phyloP scores from a whole-genome alignment of 108 stramenopile genomes.

The Cyclotella distinguenda region DNA sequence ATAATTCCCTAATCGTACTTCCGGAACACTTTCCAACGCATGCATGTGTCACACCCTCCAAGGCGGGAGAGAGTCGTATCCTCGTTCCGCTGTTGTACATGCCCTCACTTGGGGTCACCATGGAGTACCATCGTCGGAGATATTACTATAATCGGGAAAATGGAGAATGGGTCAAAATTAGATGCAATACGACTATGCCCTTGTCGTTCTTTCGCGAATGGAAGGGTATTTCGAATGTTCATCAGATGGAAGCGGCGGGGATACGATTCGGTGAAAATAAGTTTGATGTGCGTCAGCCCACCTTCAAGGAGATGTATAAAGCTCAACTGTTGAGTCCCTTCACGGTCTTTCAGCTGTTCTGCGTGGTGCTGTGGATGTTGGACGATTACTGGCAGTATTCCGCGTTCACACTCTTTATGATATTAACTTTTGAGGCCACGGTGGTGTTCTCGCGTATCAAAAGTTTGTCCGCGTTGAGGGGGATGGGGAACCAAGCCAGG shows the following conservation, averaged over 20 bases:
- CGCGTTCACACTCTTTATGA: constrained; percentile 93
- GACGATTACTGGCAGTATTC: constrained; percentile 95
- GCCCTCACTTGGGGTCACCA: constrained; percentile 81
- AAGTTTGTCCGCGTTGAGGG: constrained; percentile 59
- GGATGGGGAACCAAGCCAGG: constrained; percentile 78
- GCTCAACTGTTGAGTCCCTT: constrained; percentile 90
- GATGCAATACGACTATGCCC: constrained; percentile 82
- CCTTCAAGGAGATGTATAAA: constrained; percentile 93
- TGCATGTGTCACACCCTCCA: constrained; percentile 72
- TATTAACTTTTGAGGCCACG: constrained; percentile 90
- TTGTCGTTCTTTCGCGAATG: constrained; percentile 66
- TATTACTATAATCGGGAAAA: constrained; percentile 59
- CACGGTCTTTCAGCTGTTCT: constrained; percentile 93
- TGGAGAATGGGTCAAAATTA: constrained; percentile 78
- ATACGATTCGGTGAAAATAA: constrained; percentile 89
- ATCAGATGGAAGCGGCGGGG: constrained; percentile 65
- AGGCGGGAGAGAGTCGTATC: constrained; percentile 51
- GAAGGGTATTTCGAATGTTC: constrained; percentile 64
- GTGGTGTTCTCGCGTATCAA: constrained; percentile 89
- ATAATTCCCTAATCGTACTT: constrained; percentile 8
- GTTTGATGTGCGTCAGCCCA: constrained; percentile 86
- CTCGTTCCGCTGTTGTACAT: constrained; percentile 68
- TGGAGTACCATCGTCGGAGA: constrained; percentile 91
- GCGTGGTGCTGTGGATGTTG: constrained; percentile 91
- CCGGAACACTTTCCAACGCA: constrained; percentile 74